These are phyloP conservation scores for Epichloe bromicola DNA, from an alignment of 2,329 filamentous ascomycete genomes.

Conservation along the genomic window DNA sequence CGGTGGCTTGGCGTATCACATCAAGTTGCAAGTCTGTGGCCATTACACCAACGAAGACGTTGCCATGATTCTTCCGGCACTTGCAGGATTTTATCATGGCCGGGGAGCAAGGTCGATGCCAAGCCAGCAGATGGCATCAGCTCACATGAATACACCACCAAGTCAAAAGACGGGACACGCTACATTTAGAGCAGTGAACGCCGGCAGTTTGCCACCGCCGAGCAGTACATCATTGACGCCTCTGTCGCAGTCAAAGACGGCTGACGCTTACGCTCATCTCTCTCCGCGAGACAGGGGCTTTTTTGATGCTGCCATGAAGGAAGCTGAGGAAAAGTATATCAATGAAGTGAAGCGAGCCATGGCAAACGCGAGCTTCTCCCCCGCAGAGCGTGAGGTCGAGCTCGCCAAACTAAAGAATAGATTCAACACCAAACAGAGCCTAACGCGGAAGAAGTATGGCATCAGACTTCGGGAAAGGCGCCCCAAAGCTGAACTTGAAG, in stretches of 20 bases:
- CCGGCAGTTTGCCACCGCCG: background rate
- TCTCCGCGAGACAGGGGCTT: conserved; percentile 12
- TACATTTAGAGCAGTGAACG: background rate
- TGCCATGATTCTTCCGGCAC: background rate
- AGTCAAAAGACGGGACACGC: background rate
- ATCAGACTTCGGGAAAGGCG: conserved; percentile 38
- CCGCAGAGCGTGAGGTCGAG: conserved; percentile 19
- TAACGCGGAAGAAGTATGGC: conserved; percentile 45
- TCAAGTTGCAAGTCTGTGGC: conserved; percentile 33
- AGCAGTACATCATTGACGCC: background rate
- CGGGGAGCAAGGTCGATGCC: background rate
- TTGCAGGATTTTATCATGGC: conserved; percentile 2
- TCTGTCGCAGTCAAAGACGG: background rate
- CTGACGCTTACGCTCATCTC: conserved; percentile 33
- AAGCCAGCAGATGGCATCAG: background rate
- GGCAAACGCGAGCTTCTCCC: conserved; percentile 15
- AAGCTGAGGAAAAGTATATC: conserved; percentile 23
- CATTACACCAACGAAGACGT: conserved; percentile 15
- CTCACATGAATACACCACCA: background rate
- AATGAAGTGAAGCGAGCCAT: conserved; percentile 30
- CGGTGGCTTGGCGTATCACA: conserved; percentile 32
- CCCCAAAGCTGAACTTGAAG: conserved; percentile 31
- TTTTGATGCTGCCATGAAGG: conserved; percentile 18
- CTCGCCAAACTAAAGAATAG: conserved; percentile 35
- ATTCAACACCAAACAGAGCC: conserved; percentile 42